Evolutionary conservation across 2,329 filamentous ascomycete genomes (phyloP).

Genomic region (Stenocarpella maydis): DNA sequence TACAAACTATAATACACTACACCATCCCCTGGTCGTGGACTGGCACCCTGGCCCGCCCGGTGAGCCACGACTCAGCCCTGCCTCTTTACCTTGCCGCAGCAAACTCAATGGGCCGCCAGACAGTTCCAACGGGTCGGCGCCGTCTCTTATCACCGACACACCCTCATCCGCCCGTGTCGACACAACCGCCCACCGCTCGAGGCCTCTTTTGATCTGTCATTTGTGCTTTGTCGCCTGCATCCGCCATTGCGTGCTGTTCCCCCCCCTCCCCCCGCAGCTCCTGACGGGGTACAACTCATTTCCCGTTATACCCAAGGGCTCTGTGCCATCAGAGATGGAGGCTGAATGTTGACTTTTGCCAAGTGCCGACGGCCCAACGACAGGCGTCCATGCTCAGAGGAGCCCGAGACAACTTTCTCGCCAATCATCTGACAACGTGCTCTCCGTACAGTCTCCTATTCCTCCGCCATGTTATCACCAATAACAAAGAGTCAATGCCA

Average conservation of each 20-base stretch:
- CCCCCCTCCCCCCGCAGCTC: neutral
- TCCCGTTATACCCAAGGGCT: neutral
- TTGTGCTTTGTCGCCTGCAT: slow-evolving; percentile 18
- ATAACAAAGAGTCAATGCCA: slow-evolving; percentile 15
- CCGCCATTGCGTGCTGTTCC: neutral
- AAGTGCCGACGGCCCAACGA: slow-evolving; percentile 11
- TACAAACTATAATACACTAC: neutral
- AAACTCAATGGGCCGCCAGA: too few relatives aligned
- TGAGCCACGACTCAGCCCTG: slow-evolving; percentile 5
- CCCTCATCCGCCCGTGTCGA: neutral
- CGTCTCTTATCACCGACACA: slow-evolving; percentile 24
- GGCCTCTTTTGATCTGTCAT: slow-evolving; percentile 29
- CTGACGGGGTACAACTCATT: neutral
- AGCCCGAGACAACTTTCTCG: slow-evolving; percentile 1
- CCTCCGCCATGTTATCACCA: slow-evolving; percentile 3
- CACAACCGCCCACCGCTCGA: neutral
- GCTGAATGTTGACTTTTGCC: slow-evolving; percentile 28
- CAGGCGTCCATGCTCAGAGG: slow-evolving; percentile 9
- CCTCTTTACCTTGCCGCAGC: neutral
- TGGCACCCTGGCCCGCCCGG: slow-evolving; percentile 21
- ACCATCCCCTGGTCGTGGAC: neutral
- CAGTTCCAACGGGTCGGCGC: slow-evolving; percentile 16
- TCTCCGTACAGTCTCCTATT: slow-evolving; percentile 4
- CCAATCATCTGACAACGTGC: slow-evolving; percentile 36
- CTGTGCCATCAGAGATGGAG: neutral